Conservation (phyloP, 2,329 filamentous ascomycete genomes). For the Dryadomyces quercivorus region DNA sequence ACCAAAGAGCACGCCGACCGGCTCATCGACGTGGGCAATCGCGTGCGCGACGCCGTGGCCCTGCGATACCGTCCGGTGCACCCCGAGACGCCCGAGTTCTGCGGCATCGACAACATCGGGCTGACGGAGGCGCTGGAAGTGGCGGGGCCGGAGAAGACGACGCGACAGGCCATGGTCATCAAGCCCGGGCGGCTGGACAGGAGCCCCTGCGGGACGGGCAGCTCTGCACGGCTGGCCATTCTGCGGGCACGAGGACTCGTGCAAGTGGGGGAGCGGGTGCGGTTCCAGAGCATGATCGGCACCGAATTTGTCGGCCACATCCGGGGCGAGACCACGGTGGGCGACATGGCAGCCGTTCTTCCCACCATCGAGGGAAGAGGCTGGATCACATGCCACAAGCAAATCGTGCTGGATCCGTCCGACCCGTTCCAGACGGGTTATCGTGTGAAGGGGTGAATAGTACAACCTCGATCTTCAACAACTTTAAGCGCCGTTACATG, state of each 20-base stretch:
- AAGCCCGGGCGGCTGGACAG: background rate
- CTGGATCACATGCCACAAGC: background rate
- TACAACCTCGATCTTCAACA: too few species aligned
- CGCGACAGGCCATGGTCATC: background rate
- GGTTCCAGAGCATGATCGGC: background rate
- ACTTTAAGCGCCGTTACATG: too few species aligned
- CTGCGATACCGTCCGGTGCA: background rate
- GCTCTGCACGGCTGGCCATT: background rate
- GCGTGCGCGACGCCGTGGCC: background rate
- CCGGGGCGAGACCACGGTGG: background rate
- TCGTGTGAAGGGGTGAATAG: background rate
- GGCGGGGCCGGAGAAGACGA: background rate
- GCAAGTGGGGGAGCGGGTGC: background rate
- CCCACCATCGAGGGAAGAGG: background rate
- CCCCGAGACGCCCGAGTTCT: background rate
- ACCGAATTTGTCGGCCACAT: background rate
- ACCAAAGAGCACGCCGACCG: background rate
- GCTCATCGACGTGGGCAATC: background rate
- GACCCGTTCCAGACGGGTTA: background rate
- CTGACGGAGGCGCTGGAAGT: background rate
- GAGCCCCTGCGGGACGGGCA: slow-evolving; percentile 1
- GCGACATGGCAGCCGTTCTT: background rate
- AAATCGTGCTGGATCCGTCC: background rate
- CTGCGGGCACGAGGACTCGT: background rate
- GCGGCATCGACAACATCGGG: background rate